A percentile compares a stretch with the other conserved stretches of the same genome.
Evolutionary conservation across 805 yeast species (phyloP).

Genomic region (Yamadazyma scolyti): DNA sequence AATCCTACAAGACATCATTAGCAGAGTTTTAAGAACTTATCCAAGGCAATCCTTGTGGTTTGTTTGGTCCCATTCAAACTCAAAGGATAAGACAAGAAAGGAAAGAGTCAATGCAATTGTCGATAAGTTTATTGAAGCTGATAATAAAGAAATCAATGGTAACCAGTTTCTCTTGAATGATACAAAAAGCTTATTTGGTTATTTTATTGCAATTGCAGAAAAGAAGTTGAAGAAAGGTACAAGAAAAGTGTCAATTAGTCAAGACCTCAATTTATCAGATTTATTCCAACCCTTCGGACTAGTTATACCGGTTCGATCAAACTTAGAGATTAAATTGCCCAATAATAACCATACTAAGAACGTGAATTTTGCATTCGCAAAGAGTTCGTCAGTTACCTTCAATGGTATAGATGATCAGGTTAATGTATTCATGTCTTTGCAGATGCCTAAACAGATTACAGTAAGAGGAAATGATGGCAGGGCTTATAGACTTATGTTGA

Average conservation of each 20-base stretch:
- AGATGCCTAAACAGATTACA: conserved; percentile 76
- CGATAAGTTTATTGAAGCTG: conserved; percentile 1
- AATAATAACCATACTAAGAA: conserved; percentile 40
- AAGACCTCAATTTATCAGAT: conserved; percentile 37
- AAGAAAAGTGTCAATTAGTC: conserved; percentile 32
- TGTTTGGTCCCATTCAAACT: conserved; percentile 64
- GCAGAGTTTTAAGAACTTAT: conserved; percentile 55
- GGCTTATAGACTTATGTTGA: conserved; percentile 73
- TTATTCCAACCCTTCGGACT: conserved; percentile 34
- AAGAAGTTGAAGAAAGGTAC: conserved; percentile 31
- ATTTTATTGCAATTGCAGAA: conserved; percentile 42
- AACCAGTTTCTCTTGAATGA: conserved; percentile 14
- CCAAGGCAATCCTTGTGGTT: conserved; percentile 89
- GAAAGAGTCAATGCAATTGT: conserved; percentile 24
- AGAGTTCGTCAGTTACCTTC: conserved; percentile 46
- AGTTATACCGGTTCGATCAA: conserved; percentile 72
- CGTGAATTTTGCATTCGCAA: conserved; percentile 43
- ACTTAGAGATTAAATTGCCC: conserved; percentile 67
- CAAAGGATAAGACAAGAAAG: conserved; percentile 36
- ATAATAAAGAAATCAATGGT: conserved; percentile 1
- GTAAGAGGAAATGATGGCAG: conserved; percentile 76
- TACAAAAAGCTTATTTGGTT: conserved; percentile 22
- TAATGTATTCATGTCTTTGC: conserved; percentile 73
- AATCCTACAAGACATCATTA: conserved; percentile 55
- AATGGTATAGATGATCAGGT: conserved; percentile 64